Conservation (phyloP, 106 monocot species). For the Dendrobium nobile region DNA sequence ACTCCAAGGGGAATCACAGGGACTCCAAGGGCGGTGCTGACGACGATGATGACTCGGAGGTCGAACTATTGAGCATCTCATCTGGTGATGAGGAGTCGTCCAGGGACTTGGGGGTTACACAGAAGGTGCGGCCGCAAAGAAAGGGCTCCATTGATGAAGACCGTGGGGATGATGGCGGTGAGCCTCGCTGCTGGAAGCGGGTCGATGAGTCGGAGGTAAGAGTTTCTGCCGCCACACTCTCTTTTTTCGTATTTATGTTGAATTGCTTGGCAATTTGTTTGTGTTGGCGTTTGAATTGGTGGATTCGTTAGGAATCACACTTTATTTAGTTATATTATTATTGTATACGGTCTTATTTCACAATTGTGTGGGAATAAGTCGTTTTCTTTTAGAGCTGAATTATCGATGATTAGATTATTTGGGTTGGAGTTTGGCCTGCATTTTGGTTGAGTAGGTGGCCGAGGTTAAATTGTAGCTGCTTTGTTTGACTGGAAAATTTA, state of each 20-base stretch:
- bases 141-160: constrained; percentile 50
- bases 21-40: constrained; percentile 34
- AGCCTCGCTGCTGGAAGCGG: constrained; percentile 82
- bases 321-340: background rate
- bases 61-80: constrained; percentile 91
- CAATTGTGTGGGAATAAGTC: background rate
- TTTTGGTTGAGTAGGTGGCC: background rate
- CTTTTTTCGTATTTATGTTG: background rate
- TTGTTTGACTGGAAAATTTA: background rate
- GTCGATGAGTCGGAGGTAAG: constrained; percentile 92
- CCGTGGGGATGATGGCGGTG: constrained; percentile 66
- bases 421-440: background rate
- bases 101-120: constrained; percentile 20
- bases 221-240: background rate
- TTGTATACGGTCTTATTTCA: background rate
- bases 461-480: background rate
- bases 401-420: background rate
- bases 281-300: background rate
- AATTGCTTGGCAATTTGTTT: background rate
- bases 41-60: constrained; percentile 94
- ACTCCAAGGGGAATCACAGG: constrained; percentile 3
- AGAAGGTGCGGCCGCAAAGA: constrained; percentile 25
- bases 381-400: background rate
- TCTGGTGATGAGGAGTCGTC: constrained; percentile 87
- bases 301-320: background rate